Base-by-base conservation (phyloP, 257 asterid species). In the Hygrophila difformis region DNA sequence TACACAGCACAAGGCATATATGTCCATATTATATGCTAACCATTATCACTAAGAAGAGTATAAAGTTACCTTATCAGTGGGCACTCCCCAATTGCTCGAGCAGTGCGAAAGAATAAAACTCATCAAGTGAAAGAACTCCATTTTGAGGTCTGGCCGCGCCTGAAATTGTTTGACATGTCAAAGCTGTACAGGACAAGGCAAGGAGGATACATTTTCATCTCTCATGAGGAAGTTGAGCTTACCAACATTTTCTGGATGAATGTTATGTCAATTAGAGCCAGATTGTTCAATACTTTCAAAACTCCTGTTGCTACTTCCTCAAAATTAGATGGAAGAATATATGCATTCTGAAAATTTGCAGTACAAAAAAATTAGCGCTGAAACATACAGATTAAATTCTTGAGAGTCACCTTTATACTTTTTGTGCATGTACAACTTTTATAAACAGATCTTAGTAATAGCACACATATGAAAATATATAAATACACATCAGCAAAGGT, bases 221-320 rank as follows among this genome's bases (percentile, higher is more conserved):
- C 15, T 24, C 1, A 0, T 11, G 51, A 13, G 12, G 8, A 20
- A 42, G 49, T 37, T 21, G 48, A 57, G 53, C 75, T 77, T 76
- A 89, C 98, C 64, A 89, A 88, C 94, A 86, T 85, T 52, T 65
- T 75, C 76, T 89, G 98, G 67, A 89, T 76, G 75, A 85, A 89
- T 57, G 72, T 64, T 38, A 89, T 54, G 65, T 89, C 94, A n/a
- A 89, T 61, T 55, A 73, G 73, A 21, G 96, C 94, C 72, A 89
- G 76, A 86, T 89, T 89, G 78, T 89, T 89, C 86, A 89, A 69
- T 68, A 89, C 87, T 87, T 81, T 89, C 74, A 89, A 68, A 42
- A 89, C 88, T 45, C 96, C 98, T 14, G 87, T 77, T 5, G 98
- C 94, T 45, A 89, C 98, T 68, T 85, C 94, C 74, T 89, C 98